Percentiles rank a stretch among this genome's conserved stretches.
phyloP scores from a whole-genome alignment of 148 eudicot species.

The Spergularia bocconei region DNA sequence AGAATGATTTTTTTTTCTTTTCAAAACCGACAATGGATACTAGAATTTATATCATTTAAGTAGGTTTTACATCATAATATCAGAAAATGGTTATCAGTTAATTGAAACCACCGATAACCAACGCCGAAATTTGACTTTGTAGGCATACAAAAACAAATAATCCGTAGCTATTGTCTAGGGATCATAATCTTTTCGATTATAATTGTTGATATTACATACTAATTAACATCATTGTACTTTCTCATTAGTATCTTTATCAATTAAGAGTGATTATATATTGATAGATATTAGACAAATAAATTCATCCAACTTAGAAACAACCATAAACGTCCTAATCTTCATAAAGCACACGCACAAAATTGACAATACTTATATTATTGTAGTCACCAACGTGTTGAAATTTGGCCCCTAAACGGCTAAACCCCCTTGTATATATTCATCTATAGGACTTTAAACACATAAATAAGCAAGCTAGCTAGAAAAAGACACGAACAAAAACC shows the following conservation, averaged over 20 bases:
- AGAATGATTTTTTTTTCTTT: too few species aligned
- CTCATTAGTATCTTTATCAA: too few species aligned
- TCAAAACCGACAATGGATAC: too few species aligned
- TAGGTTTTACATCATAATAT: too few species aligned
- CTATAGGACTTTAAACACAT: neutral
- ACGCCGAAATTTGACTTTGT: too few species aligned
- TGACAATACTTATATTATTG: neutral
- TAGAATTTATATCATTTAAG: too few species aligned
- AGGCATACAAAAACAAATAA: too few species aligned
- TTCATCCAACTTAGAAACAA: neutral
- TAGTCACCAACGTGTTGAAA: slow-evolving; percentile 1
- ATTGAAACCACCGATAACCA: too few species aligned
- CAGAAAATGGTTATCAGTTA: too few species aligned
- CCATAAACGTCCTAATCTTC: neutral
- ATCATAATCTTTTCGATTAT: too few species aligned
- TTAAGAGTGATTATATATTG: neutral
- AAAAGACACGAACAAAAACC: neutral
- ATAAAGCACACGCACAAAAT: neutral
- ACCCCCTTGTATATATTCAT: neutral
- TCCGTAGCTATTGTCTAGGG: too few species aligned
- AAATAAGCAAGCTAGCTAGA: neutral
- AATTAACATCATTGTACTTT: neutral
- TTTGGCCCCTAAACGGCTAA: neutral
- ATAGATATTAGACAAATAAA: neutral
- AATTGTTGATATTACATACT: too few species aligned